Percentiles rank a stretch among this genome's conserved stretches.
Conservation (phyloP, 75 land plant species). For the Pinus albicaulis region DNA sequence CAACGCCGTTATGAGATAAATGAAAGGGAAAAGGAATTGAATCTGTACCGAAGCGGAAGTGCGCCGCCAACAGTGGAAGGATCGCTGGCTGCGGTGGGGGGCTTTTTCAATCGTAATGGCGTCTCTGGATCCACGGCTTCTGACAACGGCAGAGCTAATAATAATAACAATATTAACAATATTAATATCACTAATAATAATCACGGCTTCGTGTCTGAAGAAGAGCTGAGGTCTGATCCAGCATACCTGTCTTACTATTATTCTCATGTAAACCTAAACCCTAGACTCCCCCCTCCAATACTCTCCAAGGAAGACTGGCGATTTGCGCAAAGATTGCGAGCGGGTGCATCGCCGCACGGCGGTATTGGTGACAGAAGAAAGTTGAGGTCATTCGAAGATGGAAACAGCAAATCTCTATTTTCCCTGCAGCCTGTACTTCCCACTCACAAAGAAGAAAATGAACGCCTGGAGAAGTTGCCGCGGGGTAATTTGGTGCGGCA, state of each 20-base stretch:
- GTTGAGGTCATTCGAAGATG: constrained; percentile 35
- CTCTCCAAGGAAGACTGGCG: constrained; percentile 87
- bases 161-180: not conserved
- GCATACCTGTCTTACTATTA: constrained; percentile 88
- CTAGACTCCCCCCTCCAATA: constrained; percentile 89
- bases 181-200: constrained; percentile 11
- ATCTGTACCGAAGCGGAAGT: constrained; percentile 81
- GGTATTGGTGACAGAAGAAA: constrained; percentile 63
- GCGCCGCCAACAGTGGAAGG: constrained; percentile 99
- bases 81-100: constrained; percentile 69
- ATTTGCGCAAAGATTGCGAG: constrained; percentile 70
- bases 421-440: constrained; percentile 65
- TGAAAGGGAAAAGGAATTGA: constrained; percentile 55
- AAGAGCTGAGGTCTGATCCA: constrained; percentile 83
- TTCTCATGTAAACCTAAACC: constrained; percentile 77
- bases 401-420: constrained; percentile 66
- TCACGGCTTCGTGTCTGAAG: constrained; percentile 51
- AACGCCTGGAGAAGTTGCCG: constrained; percentile 23
- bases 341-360: constrained; percentile 39
- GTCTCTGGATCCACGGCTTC: not conserved
- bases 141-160: not conserved
- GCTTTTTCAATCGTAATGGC: constrained; percentile 24
- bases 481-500: constrained; percentile 20
- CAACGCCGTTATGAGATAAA: constrained; percentile 44
- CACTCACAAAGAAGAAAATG: constrained; percentile 43